Evolutionary conservation across 2,329 filamentous ascomycete genomes (phyloP), one percentile per base, ranked within the genome.

Genomic region (Chaetomium strumarium): DNA sequence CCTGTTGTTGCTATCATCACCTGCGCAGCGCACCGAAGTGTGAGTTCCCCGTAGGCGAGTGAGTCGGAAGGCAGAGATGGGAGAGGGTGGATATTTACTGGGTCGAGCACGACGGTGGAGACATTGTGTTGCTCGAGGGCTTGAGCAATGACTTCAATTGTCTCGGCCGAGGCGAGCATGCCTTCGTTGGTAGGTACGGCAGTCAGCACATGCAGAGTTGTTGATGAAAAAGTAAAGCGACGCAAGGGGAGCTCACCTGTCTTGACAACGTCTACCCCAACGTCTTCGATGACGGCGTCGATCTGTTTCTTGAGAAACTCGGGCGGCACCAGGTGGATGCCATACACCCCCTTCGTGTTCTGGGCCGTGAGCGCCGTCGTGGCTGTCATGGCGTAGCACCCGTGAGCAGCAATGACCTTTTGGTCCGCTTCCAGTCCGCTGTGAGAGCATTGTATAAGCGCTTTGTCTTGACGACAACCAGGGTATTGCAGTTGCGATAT

Each of bases 281-380:
- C 81, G 71, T 97, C 93, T 41, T 84, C 83, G 45, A 95, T 75
- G 33, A 86, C 89, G 20, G 88, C 86, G 70, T 92, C 85, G 55
- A 97, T 90, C 70, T 95, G 89, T 73, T 88, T 88, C 59, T 76
- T 76, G 20, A 96, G 82, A 68, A 97, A 96, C 5, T 77, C 75
- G 0, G 88, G 75, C 0, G 92, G 92, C 8, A 88, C 81, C 51
- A 86, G 73, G 64, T 96, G 89, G 47, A 97, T 89, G 58, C 79
- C 89, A 56, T 83, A 76, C 13, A 97, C 90, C 5, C 90, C 90
- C 49, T 80, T 77, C 0, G 93, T 99, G 70, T 97, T 96, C 66
- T 97, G 93, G 14, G 90, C 91, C n/a, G 93, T 99, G 65, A 99
- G 74, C 17, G 92, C 92, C 13, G 92, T 95, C 10, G 92, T 96